Base-by-base conservation (phyloP, 164 flowering plant species). In the Umbilicus rupestris region DNA sequence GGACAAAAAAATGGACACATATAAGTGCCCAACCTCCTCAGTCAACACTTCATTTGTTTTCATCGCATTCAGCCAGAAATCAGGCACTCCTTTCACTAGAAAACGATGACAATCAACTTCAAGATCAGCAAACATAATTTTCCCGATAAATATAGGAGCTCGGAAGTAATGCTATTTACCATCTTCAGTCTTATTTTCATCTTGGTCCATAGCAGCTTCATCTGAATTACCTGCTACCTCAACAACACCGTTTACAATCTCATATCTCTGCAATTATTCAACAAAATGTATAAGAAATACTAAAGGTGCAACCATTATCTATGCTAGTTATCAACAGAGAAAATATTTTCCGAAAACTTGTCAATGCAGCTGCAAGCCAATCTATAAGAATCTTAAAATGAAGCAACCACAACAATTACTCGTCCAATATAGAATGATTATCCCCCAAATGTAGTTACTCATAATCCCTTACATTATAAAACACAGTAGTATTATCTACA, bases 11-110 rank as follows among this genome's bases (percentile, higher is more conserved):
- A 0, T 39, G n/a, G n/a, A 37, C 28, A 17, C 29, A 63, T 39
- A 63, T 16, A 5, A 7, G 45, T 7, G 22, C 10, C 67, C 41
- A 20, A 89, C 96, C 95, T 87, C 96, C 63, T 84, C 92, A 31
- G 81, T 78, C 11, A 85, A 71, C 2, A 92, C 80, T 76, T 89
- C 95, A 76, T 92, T 89, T 35, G 81, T 84, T 70, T 86, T 89
- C 96, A 92, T 80, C 49, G 98, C 98, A 66, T 65, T 86, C 15
- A 92, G 84, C 98, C 98, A 92, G 73, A 92, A 92, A 58, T 80
- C 81, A 44, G 96, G 96, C 17, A 92, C 91, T 49, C 98, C 96
- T 76, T 89, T 92, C 75, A 77, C 96, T 87, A 83, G 62, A 73
- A 10, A 3, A 39, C 50, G 35, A 2, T 16, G 4, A 33, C 12